Evolutionary conservation across 2,329 filamentous ascomycete genomes (phyloP), one percentile per base, ranked within the genome.

Genomic region (Neopestalotiopsis sp.): DNA sequence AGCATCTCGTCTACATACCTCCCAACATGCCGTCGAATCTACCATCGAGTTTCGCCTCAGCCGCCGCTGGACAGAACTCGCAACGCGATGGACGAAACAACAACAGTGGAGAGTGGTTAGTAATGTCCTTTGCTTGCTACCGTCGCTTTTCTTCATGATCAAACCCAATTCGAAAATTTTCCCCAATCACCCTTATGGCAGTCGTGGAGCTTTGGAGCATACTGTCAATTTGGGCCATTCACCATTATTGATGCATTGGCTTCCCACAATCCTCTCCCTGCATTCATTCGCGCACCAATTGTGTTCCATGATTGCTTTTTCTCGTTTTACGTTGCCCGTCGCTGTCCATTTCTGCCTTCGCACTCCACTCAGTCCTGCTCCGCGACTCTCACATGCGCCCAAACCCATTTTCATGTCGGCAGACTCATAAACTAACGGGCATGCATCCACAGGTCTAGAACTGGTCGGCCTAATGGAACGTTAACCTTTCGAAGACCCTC

Each of bases 11-110:
- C 59, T 30, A 42, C n/a, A 38, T 62, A 20, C 59, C 20, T 53
- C 3, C 34, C 69, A 81, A 72, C 70, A 87, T 94, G 92, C 89
- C 91, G 84, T 89, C 90, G 80, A 91, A 92, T 84, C 88, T 94
- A 81, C 90, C 92, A 76, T 94, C 92, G 76, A 94, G 91, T 86
- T 95, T 95, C 83, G 92, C 92, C 80, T 94, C 92, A 79, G 92
- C 92, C 76, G 92, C 92, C 75, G 92, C 92, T 79, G 92, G 92
- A 81, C 92, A 93, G 81, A 90, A 87, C 76, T 83, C 85, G 79
- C 90, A 80, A 82, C 88, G 86, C 79, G 89, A 88, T 80, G 80
- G 84, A 75, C 87, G 86, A 83, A 85, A 84, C 73, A 81, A 79
- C 79, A 83, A 83, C 73, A 88, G 88, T 80, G 90, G 89, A 83